Base-by-base conservation (phyloP, 441 rosid species). In the Erodium moschatum region DNA sequence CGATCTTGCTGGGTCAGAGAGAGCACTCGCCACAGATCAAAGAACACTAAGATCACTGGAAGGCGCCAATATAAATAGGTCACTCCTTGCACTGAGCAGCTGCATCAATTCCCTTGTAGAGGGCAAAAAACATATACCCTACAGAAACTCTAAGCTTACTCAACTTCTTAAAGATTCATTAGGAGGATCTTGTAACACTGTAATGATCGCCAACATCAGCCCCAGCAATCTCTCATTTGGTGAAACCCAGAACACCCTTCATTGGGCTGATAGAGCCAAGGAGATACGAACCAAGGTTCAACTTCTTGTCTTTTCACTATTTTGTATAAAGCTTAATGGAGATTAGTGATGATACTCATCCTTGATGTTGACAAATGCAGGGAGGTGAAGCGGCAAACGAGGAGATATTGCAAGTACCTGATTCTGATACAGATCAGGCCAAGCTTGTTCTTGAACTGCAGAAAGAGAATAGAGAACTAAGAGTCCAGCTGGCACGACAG, bases 201-300 rank as follows among this genome's bases (percentile, higher is more conserved):
- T 85, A 66, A 90, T 92, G 97, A 90, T 92, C 66, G 98, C 98
- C 48, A 92, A 92, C 74, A 87, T 88, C 66, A 85, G 97, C 81
- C 98, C 98, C 9, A 84, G 96, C 87, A 88, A 83, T 85, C 85
- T 81, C 70, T 81, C 90, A 0, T 92, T 92, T 69, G 89, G 96
- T 54, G 98, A 92, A 85, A 90, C 97, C 40, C 98, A 92, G 73
- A 92, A 90, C 77, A 92, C 98, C 21, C 88, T 92, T 64, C 97
- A 92, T 58, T 92, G 98, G 98, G 98, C 98, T 65, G 89, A 92
- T 73, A 82, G 97, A 72, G 96, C 98, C 62, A 92, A 92, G 85
- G 91, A 92, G 72, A 92, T 92, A 72, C 79, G 88, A 0, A 76
- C 85, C 64, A 87, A 85, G 89, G 93, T 87, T 73, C 12, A 65